phyloP scores from a whole-genome alignment of 2,329 filamentous ascomycete species.

The Arachnopeziza araneosa region DNA sequence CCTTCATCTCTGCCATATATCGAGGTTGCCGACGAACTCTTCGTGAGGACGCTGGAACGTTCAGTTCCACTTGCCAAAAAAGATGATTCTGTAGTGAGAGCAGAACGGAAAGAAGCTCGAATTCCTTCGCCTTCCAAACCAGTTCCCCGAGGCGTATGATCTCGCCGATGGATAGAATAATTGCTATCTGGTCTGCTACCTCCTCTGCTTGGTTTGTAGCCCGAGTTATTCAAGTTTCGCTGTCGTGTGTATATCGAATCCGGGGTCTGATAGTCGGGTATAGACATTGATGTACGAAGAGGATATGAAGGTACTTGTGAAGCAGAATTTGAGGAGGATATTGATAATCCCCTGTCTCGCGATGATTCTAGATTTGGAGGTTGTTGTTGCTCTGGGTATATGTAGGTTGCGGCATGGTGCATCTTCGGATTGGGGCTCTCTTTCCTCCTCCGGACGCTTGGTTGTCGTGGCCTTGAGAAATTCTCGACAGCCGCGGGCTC shows the following conservation, averaged over 20 bases:
- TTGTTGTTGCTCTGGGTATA: slow-evolving; percentile 20
- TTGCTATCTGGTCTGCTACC: slow-evolving; percentile 23
- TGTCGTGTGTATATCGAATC: slow-evolving; percentile 27
- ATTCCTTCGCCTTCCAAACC: slow-evolving; percentile 34
- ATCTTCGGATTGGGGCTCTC: slow-evolving; percentile 24
- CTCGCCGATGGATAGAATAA: slow-evolving; percentile 22
- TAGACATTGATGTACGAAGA: slow-evolving; percentile 27
- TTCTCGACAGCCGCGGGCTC: slow-evolving; percentile 24
- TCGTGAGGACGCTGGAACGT: slow-evolving; percentile 75
- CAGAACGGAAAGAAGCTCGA: slow-evolving; percentile 55
- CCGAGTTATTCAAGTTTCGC: slow-evolving; percentile 25
- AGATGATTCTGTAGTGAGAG: slow-evolving; percentile 54
- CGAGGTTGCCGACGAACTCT: slow-evolving; percentile 68
- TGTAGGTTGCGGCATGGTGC: slow-evolving; percentile 18
- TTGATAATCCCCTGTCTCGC: slow-evolving; percentile 27
- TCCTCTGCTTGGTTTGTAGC: slow-evolving; percentile 19
- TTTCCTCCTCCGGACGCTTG: slow-evolving; percentile 23
- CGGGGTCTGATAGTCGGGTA: slow-evolving; percentile 28
- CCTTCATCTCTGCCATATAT: slow-evolving; percentile 48
- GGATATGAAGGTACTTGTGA: slow-evolving; percentile 8
- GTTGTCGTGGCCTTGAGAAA: slow-evolving; percentile 27
- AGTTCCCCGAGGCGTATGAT: slow-evolving; percentile 21
- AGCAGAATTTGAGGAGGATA: slow-evolving; percentile 26
- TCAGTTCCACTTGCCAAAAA: slow-evolving; percentile 59
- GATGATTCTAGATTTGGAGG: slow-evolving; percentile 12